These are phyloP conservation scores for Trichoderma cornu-damae DNA, from an alignment of 2,329 filamentous ascomycete genomes.

Conservation along the genomic window DNA sequence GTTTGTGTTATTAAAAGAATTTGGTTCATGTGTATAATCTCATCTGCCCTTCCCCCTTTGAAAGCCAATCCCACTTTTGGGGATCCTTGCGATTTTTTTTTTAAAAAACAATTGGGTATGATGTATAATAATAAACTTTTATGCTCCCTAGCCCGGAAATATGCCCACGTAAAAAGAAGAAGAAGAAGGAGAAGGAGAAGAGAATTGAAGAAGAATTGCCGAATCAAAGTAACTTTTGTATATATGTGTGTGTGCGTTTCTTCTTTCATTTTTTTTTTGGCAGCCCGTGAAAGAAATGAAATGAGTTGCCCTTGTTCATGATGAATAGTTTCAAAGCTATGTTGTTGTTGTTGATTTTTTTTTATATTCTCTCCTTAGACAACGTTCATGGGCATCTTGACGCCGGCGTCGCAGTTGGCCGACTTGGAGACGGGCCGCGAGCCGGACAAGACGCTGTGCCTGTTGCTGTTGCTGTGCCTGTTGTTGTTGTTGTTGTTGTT, in stretches of 20 bases:
- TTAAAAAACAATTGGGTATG: conserved; percentile 16
- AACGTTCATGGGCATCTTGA: conserved; percentile 1
- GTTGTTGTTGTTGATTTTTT: no score
- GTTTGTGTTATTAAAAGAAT: conserved; percentile 1
- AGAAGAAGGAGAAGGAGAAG: neutral
- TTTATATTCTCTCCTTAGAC: neutral
- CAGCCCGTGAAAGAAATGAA: neutral
- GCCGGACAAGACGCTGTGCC: neutral
- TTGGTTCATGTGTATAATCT: neutral
- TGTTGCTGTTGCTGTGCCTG: neutral
- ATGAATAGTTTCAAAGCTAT: no score
- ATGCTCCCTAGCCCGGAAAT: conserved; percentile 1
- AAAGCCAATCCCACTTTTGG: neutral
- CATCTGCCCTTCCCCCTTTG: neutral
- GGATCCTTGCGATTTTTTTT: neutral
- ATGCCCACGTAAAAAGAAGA: neutral
- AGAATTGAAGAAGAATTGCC: no score
- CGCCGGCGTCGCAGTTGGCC: neutral
- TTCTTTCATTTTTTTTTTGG: neutral
- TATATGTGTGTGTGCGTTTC: neutral
- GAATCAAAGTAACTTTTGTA: neutral
- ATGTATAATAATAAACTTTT: conserved; percentile 13
- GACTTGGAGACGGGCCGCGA: neutral
- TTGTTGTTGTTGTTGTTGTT: conserved; percentile 7
- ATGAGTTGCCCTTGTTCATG: neutral